Conservation (phyloP, 331 rosid species). For the Malus hybrid region DNA sequence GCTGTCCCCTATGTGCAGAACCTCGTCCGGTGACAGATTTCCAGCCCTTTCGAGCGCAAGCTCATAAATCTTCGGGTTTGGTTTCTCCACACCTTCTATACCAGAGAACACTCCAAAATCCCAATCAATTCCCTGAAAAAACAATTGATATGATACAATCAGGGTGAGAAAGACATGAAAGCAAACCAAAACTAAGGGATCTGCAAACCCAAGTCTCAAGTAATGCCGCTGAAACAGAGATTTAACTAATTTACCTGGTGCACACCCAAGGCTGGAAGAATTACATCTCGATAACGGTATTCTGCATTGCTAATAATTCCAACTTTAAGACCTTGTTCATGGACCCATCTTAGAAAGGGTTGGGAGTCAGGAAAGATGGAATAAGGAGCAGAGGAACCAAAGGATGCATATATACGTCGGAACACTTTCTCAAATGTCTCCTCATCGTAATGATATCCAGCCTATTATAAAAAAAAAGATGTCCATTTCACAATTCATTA, state of each 20-base stretch:
- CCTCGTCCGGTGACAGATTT: slow-evolving; percentile 54
- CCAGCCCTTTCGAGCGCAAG: slow-evolving; percentile 82
- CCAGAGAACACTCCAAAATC: slow-evolving; percentile 98
- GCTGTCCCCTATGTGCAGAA: slow-evolving; percentile 84
- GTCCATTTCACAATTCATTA: slow-evolving; percentile 12
- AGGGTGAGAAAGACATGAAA: neutral
- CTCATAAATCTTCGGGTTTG: slow-evolving; percentile 69
- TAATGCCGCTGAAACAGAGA: neutral
- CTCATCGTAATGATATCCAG: slow-evolving; percentile 89
- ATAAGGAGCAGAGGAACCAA: slow-evolving; percentile 93
- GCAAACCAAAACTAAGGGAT: neutral
- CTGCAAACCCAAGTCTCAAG: neutral
- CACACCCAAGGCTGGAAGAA: slow-evolving; percentile 82
- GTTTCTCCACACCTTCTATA: slow-evolving; percentile 87
- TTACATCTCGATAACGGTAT: slow-evolving; percentile 78
- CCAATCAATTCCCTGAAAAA: slow-evolving; percentile 87
- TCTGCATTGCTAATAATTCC: slow-evolving; percentile 85
- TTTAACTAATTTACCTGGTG: slow-evolving; percentile 31
- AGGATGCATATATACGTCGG: slow-evolving; percentile 74
- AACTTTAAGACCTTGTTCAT: slow-evolving; percentile 58
- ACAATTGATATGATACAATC: slow-evolving; percentile 2
- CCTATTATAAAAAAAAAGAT: slow-evolving; percentile 45
- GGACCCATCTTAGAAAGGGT: slow-evolving; percentile 89
- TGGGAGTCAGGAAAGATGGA: slow-evolving; percentile 68
- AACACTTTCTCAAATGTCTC: slow-evolving; percentile 96